Conservation (phyloP, 495 filamentous ascomycete genomes). For the Alectoria sarmentosa region DNA sequence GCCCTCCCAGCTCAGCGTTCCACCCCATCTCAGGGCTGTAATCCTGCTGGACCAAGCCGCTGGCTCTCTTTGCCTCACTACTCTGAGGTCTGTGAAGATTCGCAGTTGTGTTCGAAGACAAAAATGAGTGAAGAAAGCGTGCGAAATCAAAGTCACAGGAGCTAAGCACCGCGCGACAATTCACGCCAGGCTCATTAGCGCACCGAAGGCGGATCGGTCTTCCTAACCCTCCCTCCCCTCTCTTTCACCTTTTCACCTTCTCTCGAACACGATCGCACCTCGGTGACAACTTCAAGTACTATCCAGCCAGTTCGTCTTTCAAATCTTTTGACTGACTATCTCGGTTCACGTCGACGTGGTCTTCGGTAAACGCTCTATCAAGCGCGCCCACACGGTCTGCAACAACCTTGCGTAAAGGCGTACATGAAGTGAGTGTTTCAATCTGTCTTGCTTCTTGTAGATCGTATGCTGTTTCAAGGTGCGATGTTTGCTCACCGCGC, state of each 20-base stretch:
- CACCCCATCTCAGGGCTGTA: background rate
- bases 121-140: background rate
- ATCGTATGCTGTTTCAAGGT: background rate
- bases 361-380: constrained; percentile 10
- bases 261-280: constrained; percentile 4
- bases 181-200: constrained; percentile 16
- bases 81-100: constrained; percentile 10
- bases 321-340: background rate
- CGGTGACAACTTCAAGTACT: background rate
- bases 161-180: constrained; percentile 19
- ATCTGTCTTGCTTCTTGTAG: background rate
- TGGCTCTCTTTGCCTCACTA: constrained; percentile 9
- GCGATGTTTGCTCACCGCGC: constrained; percentile 7
- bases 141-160: background rate
- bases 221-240: constrained; percentile 7
- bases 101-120: background rate
- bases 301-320: background rate
- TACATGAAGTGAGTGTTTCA: background rate
- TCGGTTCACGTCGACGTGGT: background rate
- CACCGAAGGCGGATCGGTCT: constrained; percentile 14
- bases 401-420: background rate
- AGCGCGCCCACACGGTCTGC: constrained; percentile 6
- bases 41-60: constrained; percentile 12
- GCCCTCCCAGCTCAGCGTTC: constrained; percentile 16
- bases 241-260: constrained; percentile 6